Evolutionary conservation across 805 yeast species (phyloP).

Genomic region (Komagataella pseudopastoris): DNA sequence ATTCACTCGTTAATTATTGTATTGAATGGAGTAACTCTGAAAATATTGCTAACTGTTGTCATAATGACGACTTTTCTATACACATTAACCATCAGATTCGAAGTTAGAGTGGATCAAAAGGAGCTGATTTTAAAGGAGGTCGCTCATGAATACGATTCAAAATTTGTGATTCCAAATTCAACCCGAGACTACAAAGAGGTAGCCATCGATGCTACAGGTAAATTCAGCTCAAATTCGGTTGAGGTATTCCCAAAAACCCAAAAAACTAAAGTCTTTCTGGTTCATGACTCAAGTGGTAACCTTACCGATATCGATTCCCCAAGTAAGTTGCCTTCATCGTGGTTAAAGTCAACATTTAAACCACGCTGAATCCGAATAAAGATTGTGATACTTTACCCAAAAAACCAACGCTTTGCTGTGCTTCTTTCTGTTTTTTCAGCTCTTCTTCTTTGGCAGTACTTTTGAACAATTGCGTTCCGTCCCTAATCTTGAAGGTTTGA

Average conservation of each 20-base stretch:
- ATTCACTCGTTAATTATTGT: not conserved
- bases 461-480: slow-evolving; percentile 26
- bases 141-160: slow-evolving; percentile 47
- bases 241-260: slow-evolving; percentile 15
- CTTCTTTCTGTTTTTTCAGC: slow-evolving; percentile 6
- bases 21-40: not conserved
- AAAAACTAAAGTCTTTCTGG: slow-evolving; percentile 28
- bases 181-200: slow-evolving; percentile 43
- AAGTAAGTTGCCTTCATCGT: not conserved
- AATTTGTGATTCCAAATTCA: slow-evolving; percentile 46
- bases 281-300: slow-evolving; percentile 26
- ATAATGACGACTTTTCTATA: slow-evolving; percentile 22
- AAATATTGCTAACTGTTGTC: slow-evolving; percentile 12
- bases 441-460: slow-evolving; percentile 7
- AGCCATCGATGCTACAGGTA: slow-evolving; percentile 39
- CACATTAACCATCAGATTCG: slow-evolving; percentile 28
- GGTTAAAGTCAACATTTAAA: not conserved
- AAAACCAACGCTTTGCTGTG: not conserved
- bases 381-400: slow-evolving; percentile 1
- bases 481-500: slow-evolving; percentile 20
- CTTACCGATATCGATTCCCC: slow-evolving; percentile 3
- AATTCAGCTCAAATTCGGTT: slow-evolving; percentile 7
- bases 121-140: slow-evolving; percentile 46
- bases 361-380: slow-evolving; percentile 1
- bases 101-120: slow-evolving; percentile 39